Percentiles rank a stretch among this genome's conserved stretches.
These are phyloP conservation scores for Sarocladium oryzae DNA, from an alignment of 2,329 filamentous ascomycete species.

Conservation along the genomic window DNA sequence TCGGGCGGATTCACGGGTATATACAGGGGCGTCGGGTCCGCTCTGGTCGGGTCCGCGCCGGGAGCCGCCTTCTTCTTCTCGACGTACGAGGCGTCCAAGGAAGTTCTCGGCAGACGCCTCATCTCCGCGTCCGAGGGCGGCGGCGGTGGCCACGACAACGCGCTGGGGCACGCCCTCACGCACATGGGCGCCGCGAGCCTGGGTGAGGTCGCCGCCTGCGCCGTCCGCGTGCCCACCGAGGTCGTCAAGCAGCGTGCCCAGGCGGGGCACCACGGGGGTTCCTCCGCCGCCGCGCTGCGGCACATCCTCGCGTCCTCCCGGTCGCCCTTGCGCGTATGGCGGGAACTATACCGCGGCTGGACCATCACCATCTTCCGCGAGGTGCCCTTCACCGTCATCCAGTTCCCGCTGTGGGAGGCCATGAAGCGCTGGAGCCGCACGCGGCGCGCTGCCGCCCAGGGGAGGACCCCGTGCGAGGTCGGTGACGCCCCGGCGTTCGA, in stretches of 20 bases:
- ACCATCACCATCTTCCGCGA: conserved; percentile 89
- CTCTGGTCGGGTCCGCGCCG: conserved; percentile 84
- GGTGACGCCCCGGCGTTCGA: conserved; percentile 61
- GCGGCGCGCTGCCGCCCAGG: conserved; percentile 15
- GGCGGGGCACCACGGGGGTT: conserved; percentile 72
- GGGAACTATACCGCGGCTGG: conserved; percentile 87
- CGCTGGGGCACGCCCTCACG: conserved; percentile 28
- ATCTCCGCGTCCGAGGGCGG: conserved; percentile 11
- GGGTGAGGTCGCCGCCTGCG: conserved; percentile 88
- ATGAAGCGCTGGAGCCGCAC: conserved; percentile 67
- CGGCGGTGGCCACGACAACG: background rate
- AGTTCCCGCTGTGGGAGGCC: conserved; percentile 94
- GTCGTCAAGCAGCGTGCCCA: conserved; percentile 97
- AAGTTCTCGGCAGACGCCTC: conserved; percentile 32
- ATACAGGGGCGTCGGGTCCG: conserved; percentile 86
- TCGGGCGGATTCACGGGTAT: conserved; percentile 86
- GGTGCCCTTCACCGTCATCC: conserved; percentile 94
- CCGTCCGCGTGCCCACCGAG: conserved; percentile 88
- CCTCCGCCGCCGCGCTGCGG: conserved; percentile 58
- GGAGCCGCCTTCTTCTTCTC: conserved; percentile 97
- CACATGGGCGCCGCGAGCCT: conserved; percentile 83
- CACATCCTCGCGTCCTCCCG: conserved; percentile 50
- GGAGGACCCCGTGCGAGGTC: background rate
- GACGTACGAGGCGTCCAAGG: conserved; percentile 77
- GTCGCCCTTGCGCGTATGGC: conserved; percentile 50